These are phyloP conservation scores for Mycena sp. DNA, from an alignment of 1,284 basidiomycete species.

Conservation along the genomic window DNA sequence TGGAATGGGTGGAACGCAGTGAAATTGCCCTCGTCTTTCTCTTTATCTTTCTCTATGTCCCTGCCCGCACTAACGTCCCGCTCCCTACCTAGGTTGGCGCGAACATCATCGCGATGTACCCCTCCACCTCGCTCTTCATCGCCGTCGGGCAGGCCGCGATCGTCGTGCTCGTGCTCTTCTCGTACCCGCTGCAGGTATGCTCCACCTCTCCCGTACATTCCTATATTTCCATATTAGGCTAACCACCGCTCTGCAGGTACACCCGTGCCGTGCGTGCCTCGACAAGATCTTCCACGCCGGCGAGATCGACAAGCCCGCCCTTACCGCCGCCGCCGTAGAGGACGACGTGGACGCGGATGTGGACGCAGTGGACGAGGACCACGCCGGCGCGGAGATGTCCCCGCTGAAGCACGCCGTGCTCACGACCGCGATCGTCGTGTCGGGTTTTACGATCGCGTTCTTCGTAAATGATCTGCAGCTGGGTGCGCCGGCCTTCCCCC, in stretches of 20 bases:
- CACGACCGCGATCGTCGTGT: conserved; percentile 76
- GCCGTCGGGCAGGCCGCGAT: conserved; percentile 94
- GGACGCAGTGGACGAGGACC: conserved; percentile 56
- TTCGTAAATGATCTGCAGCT: conserved; percentile 86
- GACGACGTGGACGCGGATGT: conserved; percentile 56
- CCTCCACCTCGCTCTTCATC: conserved; percentile 91
- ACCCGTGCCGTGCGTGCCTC: conserved; percentile 93
- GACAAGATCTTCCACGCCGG: conserved; percentile 84
- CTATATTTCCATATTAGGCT: too few relatives aligned
- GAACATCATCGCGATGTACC: conserved; percentile 96
- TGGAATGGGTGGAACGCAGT: too few relatives aligned
- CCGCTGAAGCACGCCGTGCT: conserved; percentile 77
- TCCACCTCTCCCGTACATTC: too few relatives aligned
- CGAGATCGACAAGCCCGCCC: conserved; percentile 37
- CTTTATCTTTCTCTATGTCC: too few relatives aligned
- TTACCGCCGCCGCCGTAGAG: conserved; percentile 43
- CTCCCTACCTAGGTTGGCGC: conserved; percentile 61
- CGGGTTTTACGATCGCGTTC: conserved; percentile 83
- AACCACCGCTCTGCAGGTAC: too few relatives aligned
- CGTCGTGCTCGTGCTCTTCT: conserved; percentile 88
- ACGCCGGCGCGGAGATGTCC: conserved; percentile 72
- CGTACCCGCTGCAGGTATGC: conserved; percentile 93
- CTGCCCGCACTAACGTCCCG: too few relatives aligned
- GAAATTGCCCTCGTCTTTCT: too few relatives aligned
- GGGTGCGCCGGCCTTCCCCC: conserved; percentile 61